These are phyloP conservation scores for Phaeosphaeria sp. DNA, from an alignment of 2,329 filamentous ascomycete species.

Conservation along the genomic window DNA sequence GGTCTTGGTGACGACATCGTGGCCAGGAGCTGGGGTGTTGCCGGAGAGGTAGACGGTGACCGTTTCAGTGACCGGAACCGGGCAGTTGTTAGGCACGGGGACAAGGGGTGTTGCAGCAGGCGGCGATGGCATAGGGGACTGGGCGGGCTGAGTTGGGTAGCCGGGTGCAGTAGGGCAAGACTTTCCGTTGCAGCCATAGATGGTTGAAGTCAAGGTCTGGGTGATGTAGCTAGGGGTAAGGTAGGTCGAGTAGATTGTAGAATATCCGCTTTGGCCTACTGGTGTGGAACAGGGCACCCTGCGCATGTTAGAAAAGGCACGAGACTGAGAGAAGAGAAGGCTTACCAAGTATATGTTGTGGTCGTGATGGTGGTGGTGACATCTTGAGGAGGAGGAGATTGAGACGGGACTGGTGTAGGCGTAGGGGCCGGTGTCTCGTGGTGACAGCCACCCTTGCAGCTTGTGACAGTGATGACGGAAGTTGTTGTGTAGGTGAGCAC, in stretches of 20 bases:
- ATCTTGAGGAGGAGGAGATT: conserved; percentile 15
- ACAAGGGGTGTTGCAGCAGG: not conserved
- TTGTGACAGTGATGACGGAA: conserved; percentile 46
- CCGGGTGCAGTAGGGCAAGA: conserved; percentile 3
- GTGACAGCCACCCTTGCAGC: conserved; percentile 46
- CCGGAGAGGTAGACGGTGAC: conserved; percentile 20
- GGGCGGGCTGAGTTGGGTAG: conserved; percentile 1
- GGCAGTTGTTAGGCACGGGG: conserved; percentile 24
- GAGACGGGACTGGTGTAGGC: conserved; percentile 11
- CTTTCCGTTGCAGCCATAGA: conserved; percentile 25
- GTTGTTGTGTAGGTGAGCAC: conserved; percentile 48
- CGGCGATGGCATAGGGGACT: conserved; percentile 1
- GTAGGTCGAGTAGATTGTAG: conserved; percentile 48
- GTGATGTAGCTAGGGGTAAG: conserved; percentile 45
- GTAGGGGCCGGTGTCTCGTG: conserved; percentile 19
- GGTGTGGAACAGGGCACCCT: conserved; percentile 47
- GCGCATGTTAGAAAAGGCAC: too few species aligned
- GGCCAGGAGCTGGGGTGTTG: conserved; percentile 16
- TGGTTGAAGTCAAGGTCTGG: conserved; percentile 36
- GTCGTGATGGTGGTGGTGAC: conserved; percentile 40
- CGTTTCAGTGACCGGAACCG: conserved; percentile 35
- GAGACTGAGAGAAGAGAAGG: too few species aligned
- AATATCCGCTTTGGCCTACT: conserved; percentile 38
- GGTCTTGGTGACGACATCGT: conserved; percentile 28
- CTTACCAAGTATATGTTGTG: conserved; percentile 44